Base-by-base conservation (phyloP, 495 filamentous ascomycete species). In the Annulohypoxylon moriforme region DNA sequence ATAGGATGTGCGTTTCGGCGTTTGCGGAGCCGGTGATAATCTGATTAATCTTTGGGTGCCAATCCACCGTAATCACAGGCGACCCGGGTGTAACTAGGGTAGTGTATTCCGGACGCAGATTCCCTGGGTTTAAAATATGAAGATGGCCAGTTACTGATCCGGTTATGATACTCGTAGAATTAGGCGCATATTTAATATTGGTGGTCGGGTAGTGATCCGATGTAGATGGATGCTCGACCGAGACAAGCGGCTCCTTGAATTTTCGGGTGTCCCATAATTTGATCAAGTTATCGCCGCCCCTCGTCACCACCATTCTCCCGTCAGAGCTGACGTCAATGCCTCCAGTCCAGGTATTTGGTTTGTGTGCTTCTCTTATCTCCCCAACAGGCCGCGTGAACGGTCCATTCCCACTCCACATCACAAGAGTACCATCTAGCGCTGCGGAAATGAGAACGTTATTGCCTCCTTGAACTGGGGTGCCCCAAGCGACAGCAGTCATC, bases 221-320 rank as follows among this genome's bases (percentile, higher is more conserved):
- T 27, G 92, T 97, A 3, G 96, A 96, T 4, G 89, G 81, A 78
- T 96, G 92, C 2, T 91, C 79, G n/a, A 92, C 87, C 1, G 89
- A 91, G 33, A 89, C 92, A 16, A 99, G 85, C 5, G 96, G 94
- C 24, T 89, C 82, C 78, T 96, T 98, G 84, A 99, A 96, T 76
- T 98, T 99, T 53, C 96, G 89, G 3, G 91, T 98, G 80, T 99
- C 96, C 96, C 96, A 99, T 6, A 98, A 86, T 82, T 91, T 92
- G 73, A 87, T 94, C 24, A 85, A 47, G 79, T 97, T 89, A 80
- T 98, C 94, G 31, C 94, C 94, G 31, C 96, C 96, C 72, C 93
- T 85, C 7, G 93, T 97, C 13, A 97, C 89, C 0, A 98, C 89
- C 76, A 96, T 89, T 42, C 96, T 85, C 4, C 96, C 96, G 79